These are phyloP conservation scores for Alternaria angustiovoidea DNA, from an alignment of 2,329 filamentous ascomycete genomes.

Conservation along the genomic window DNA sequence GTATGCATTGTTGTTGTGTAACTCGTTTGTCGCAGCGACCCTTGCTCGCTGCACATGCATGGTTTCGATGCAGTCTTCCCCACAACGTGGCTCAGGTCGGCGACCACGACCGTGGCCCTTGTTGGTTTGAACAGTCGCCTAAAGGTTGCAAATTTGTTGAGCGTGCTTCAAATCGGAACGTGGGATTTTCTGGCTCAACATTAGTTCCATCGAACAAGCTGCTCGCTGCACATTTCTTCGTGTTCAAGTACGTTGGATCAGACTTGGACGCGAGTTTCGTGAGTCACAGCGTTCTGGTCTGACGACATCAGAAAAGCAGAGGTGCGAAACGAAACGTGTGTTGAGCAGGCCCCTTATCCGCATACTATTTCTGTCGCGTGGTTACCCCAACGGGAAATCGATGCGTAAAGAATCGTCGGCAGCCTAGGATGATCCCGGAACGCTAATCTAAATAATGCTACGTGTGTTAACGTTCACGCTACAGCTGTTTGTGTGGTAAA, in stretches of 20 bases:
- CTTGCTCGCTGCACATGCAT: slow-evolving; percentile 5
- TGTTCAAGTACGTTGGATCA: background rate
- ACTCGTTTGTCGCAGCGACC: slow-evolving; percentile 1
- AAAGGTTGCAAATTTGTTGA: background rate
- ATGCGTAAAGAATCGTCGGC: background rate
- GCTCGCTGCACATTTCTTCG: background rate
- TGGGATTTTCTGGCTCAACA: too few species aligned
- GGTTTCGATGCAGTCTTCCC: slow-evolving; percentile 22
- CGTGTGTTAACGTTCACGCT: background rate
- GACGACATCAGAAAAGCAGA: slow-evolving; percentile 3
- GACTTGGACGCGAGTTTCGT: background rate
- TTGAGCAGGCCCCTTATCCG: slow-evolving; percentile 1
- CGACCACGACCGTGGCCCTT: slow-evolving; percentile 22
- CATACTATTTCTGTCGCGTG: slow-evolving; percentile 5
- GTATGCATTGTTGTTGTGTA: slow-evolving; percentile 5
- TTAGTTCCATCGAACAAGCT: background rate
- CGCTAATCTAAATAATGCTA: background rate
- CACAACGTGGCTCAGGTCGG: slow-evolving; percentile 41
- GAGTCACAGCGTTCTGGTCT: background rate
- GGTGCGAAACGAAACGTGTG: slow-evolving; percentile 10
- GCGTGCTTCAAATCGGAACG: background rate
- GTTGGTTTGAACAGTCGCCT: background rate
- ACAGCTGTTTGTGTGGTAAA: background rate
- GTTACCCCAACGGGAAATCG: background rate
- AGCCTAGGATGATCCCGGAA: slow-evolving; percentile 1